Percentiles rank a stretch among this genome's conserved stretches.
phyloP scores from a whole-genome alignment of 768 basidiomycete genomes.

The Leccinum obscurum region DNA sequence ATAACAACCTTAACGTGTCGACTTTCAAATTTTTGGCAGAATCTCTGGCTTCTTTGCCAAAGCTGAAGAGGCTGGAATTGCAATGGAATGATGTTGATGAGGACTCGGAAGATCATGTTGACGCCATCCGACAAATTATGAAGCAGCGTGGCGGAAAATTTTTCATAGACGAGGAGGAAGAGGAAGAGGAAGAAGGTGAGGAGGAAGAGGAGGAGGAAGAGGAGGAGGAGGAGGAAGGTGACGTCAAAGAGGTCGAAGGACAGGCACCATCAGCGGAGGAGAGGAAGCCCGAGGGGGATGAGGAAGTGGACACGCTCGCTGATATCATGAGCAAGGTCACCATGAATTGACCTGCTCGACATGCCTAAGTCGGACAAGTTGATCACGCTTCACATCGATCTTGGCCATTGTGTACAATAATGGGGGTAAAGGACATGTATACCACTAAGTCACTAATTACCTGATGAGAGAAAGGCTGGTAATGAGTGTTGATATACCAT shows the following conservation, averaged over 20 bases:
- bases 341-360: conserved; percentile 35
- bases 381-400: conserved; percentile 2
- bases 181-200: conserved; percentile 75
- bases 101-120: conserved; percentile 58
- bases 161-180: conserved; percentile 75
- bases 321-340: conserved; percentile 66
- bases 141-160: conserved; percentile 68
- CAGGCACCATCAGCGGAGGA: conserved; percentile 27
- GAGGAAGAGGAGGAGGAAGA: conserved; percentile 42
- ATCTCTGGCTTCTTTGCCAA: conserved; percentile 60
- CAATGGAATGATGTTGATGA: conserved; percentile 92
- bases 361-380: neutral
- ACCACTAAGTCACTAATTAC: conserved; percentile 22
- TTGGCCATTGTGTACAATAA: neutral
- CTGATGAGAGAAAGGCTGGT: conserved; percentile 4
- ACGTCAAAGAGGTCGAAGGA: conserved; percentile 23
- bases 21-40: conserved; percentile 68
- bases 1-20: conserved; percentile 80
- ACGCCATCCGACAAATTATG: conserved; percentile 52
- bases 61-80: conserved; percentile 71
- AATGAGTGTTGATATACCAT: conserved; percentile 2
- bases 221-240: conserved; percentile 42
- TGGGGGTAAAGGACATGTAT: conserved; percentile 18
- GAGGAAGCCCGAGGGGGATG: conserved; percentile 33
- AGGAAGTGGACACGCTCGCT: conserved; percentile 57